Percentiles rank a stretch among this genome's conserved stretches.
phyloP scores from a whole-genome alignment of 2,329 filamentous ascomycete genomes.

The Grosmannia clavigera region DNA sequence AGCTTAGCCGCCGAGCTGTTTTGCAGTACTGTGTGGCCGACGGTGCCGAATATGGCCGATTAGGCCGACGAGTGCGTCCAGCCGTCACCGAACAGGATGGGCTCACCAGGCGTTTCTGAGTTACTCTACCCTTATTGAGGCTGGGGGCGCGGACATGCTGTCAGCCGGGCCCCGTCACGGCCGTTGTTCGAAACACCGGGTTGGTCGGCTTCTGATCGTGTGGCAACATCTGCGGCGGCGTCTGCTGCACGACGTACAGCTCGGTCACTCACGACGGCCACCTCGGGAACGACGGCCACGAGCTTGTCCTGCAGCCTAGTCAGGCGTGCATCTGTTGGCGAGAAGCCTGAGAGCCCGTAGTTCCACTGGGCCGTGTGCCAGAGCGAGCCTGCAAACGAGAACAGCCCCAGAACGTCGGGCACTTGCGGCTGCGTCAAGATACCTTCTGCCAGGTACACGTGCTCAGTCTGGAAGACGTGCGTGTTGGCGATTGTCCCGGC shows the following conservation, averaged over 20 bases:
- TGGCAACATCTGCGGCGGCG: constrained; percentile 29
- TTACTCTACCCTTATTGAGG: constrained; percentile 26
- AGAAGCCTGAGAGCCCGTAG: constrained; percentile 24
- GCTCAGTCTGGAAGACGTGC: constrained; percentile 22
- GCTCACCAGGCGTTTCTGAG: constrained; percentile 17
- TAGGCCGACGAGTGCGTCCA: constrained; percentile 30
- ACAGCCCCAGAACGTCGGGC: constrained; percentile 39
- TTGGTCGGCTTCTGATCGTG: constrained; percentile 29
- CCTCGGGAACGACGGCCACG: constrained; percentile 33
- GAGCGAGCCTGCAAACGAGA: constrained; percentile 46
- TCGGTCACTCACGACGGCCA: constrained; percentile 34
- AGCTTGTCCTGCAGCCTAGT: constrained; percentile 32
- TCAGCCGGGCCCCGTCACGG: constrained; percentile 33
- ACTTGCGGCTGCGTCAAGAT: constrained; percentile 27
- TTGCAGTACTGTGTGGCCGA: constrained; percentile 18
- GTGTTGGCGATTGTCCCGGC: neutral
- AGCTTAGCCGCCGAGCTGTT: constrained; percentile 3
- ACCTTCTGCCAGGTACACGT: constrained; percentile 26
- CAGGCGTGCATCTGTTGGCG: constrained; percentile 23
- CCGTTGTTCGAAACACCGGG: constrained; percentile 17
- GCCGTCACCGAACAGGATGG: constrained; percentile 34
- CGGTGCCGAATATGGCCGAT: too few relatives aligned
- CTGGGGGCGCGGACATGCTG: constrained; percentile 32
- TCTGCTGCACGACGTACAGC: constrained; percentile 45
- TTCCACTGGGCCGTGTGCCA: constrained; percentile 50